phyloP scores from a whole-genome alignment of 2,329 filamentous ascomycete species.

The Paecilomyces fulvus region DNA sequence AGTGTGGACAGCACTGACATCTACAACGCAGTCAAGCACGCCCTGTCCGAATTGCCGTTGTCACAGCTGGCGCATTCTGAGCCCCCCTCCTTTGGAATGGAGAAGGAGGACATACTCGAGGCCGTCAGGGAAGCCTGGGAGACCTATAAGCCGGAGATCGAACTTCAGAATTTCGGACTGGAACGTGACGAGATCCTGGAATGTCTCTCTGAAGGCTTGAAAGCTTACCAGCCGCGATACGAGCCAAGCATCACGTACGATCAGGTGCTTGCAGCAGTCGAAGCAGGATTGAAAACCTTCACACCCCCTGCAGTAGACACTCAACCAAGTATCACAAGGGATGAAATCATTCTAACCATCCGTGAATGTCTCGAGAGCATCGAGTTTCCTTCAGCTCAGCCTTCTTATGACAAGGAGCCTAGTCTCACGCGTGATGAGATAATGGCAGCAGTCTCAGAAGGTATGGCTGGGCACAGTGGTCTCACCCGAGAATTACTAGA shows the following conservation, averaged over 20 bases:
- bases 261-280: conserved; percentile 75
- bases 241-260: conserved; percentile 63
- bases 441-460: conserved; percentile 7
- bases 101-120: conserved; percentile 74
- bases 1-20: conserved; percentile 74
- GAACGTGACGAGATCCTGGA: conserved; percentile 84
- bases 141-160: conserved; percentile 86
- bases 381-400: conserved; percentile 56
- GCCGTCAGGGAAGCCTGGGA: conserved; percentile 90
- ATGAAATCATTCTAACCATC: conserved; percentile 77
- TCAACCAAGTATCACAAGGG: conserved; percentile 61
- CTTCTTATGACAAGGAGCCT: conserved; percentile 22
- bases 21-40: conserved; percentile 73
- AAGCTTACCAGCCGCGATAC: conserved; percentile 54
- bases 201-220: conserved; percentile 77
- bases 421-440: conserved; percentile 11
- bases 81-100: conserved; percentile 45
- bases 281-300: conserved; percentile 78
- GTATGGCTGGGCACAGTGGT: conserved; percentile 10
- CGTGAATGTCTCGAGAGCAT: conserved; percentile 81
- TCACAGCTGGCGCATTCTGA: conserved; percentile 51
- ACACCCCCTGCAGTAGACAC: conserved; percentile 63
- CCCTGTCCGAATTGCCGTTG: conserved; percentile 50
- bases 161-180: conserved; percentile 80
- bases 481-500: conserved; percentile 22